These are phyloP conservation scores for Phoenix dactylifera DNA, from an alignment of 176 grass and related monocot species.

Conservation along the genomic window DNA sequence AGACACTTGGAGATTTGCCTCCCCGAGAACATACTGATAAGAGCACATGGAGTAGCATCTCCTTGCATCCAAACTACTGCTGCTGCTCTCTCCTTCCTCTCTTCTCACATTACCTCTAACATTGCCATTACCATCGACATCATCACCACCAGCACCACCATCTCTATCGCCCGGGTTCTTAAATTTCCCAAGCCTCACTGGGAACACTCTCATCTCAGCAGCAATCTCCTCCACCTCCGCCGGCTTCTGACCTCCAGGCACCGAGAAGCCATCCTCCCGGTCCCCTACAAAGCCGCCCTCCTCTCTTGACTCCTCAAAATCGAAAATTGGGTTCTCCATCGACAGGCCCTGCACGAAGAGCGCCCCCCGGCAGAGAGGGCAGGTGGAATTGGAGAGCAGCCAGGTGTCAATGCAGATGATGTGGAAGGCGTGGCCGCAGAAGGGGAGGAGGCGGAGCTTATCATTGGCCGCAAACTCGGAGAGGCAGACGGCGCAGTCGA, in stretches of 20 bases:
- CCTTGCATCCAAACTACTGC: conserved; percentile 87
- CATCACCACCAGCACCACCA: not conserved
- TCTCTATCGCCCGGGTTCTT: conserved; percentile 51
- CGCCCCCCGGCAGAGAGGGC: conserved; percentile 71
- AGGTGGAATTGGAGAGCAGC: conserved; percentile 92
- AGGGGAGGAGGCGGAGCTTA: conserved; percentile 61
- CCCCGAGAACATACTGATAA: conserved; percentile 74
- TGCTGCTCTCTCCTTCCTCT: conserved; percentile 72
- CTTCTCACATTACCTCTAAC: conserved; percentile 30
- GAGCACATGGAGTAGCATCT: conserved; percentile 90
- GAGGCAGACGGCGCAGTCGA: conserved; percentile 88
- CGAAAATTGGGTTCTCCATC: conserved; percentile 37
- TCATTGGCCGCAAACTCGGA: conserved; percentile 71
- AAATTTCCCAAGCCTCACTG: conserved; percentile 82
- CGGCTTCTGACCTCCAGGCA: conserved; percentile 17
- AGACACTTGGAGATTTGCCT: conserved; percentile 60
- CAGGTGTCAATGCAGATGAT: conserved; percentile 82
- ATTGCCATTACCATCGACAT: conserved; percentile 16
- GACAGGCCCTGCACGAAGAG: conserved; percentile 37
- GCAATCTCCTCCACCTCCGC: conserved; percentile 19
- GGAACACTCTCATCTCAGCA: conserved; percentile 58
- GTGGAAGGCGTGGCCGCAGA: conserved; percentile 88
- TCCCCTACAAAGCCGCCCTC: conserved; percentile 28
- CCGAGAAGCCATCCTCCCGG: conserved; percentile 17
- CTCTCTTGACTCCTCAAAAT: conserved; percentile 44